phyloP scores from a whole-genome alignment of 345 rosid genomes.

The Sonneratia caseolaris region DNA sequence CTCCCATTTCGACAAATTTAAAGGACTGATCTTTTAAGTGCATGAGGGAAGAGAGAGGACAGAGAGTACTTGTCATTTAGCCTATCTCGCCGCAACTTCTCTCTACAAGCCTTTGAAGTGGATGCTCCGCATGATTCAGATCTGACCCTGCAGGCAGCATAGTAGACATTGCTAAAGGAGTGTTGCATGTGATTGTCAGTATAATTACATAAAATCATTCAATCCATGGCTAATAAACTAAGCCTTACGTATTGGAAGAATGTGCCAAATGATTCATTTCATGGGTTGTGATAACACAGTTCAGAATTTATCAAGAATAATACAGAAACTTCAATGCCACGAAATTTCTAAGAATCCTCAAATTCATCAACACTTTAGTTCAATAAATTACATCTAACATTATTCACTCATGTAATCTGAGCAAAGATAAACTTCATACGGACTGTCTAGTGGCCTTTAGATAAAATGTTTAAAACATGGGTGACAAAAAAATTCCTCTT shows the following conservation, averaged over 20 bases:
- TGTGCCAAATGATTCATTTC: background rate
- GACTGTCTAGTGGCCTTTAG: background rate
- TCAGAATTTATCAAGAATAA: background rate
- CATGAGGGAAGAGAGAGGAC: background rate
- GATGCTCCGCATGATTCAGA: slow-evolving; percentile 45
- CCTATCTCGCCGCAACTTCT: slow-evolving; percentile 93
- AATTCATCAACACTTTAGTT: background rate
- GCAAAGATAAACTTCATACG: background rate
- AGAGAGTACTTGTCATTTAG: slow-evolving; percentile 78
- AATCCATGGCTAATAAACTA: background rate
- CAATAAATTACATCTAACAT: background rate
- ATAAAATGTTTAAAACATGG: background rate
- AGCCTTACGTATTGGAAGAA: background rate
- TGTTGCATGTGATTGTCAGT: background rate
- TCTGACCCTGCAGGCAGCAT: slow-evolving; percentile 31
- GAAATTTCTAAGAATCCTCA: background rate
- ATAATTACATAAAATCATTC: background rate
- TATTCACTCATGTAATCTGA: too few species aligned
- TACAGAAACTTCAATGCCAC: background rate
- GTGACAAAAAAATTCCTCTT: slow-evolving; percentile 45
- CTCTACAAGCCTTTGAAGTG: slow-evolving; percentile 97
- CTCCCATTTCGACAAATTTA: slow-evolving; percentile 1
- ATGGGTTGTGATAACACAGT: background rate
- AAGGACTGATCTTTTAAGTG: slow-evolving; percentile 1
- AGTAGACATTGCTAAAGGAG: background rate